Percentiles rank a stretch among this genome's conserved stretches.
Evolutionary conservation across 495 filamentous ascomycete genomes (phyloP).

Genomic region (Elasticomyces elasticus): DNA sequence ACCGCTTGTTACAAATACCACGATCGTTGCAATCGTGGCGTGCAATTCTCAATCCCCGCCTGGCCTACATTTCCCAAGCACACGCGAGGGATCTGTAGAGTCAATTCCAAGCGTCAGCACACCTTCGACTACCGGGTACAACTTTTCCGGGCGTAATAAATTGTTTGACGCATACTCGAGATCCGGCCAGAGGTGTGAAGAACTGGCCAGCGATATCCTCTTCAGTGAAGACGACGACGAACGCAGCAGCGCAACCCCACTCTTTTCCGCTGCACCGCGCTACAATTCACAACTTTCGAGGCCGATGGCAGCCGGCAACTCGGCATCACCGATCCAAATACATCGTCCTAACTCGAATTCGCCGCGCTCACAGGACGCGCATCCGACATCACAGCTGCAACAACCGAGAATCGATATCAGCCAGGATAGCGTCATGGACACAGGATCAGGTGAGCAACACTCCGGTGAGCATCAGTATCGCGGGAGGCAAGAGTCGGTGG

Average conservation of each 20-base stretch:
- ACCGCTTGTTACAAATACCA: neutral
- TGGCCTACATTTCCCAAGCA: constrained; percentile 25
- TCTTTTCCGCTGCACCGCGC: constrained; percentile 35
- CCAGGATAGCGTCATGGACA: constrained; percentile 25
- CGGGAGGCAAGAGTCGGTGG: constrained; percentile 64
- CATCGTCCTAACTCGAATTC: constrained; percentile 49
- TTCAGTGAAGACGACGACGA: constrained; percentile 27
- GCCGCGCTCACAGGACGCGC: constrained; percentile 52
- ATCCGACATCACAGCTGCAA: constrained; percentile 52
- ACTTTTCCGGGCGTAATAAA: neutral
- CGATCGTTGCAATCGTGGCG: constrained; percentile 6
- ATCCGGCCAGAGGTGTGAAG: neutral
- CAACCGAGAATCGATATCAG: constrained; percentile 33
- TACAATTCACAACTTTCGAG: neutral
- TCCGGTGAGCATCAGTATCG: constrained; percentile 50
- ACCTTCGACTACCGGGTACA: neutral
- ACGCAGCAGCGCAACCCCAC: constrained; percentile 34
- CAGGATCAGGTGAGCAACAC: constrained; percentile 42
- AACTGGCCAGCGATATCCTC: constrained; percentile 24
- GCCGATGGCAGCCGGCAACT: constrained; percentile 38
- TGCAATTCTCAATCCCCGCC: constrained; percentile 29
- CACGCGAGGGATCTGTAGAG: constrained; percentile 27
- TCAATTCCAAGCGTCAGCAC: constrained; percentile 25
- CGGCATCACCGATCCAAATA: constrained; percentile 43
- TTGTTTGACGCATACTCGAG: neutral